phyloP scores from a whole-genome alignment of 2,329 filamentous ascomycete species.

The Penicillium carneum region DNA sequence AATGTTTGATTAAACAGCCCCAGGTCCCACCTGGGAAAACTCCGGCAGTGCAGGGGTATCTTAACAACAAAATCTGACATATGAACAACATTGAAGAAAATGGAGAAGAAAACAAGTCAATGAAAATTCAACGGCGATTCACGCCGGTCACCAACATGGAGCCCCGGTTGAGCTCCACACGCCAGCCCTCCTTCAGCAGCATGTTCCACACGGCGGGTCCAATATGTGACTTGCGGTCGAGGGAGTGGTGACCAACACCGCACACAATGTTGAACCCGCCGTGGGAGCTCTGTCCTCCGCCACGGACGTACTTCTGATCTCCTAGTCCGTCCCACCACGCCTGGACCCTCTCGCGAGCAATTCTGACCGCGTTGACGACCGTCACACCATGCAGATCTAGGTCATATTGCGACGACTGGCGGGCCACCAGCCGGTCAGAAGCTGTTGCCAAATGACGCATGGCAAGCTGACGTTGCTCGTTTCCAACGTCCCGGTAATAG shows the following conservation, averaged over 20 bases:
- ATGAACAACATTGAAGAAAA: background rate
- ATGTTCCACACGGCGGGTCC: constrained; percentile 80
- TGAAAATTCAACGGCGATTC: constrained; percentile 38
- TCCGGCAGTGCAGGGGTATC: constrained; percentile 21
- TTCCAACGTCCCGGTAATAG: constrained; percentile 75
- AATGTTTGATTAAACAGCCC: background rate
- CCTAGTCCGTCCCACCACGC: constrained; percentile 79
- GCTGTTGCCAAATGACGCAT: constrained; percentile 68
- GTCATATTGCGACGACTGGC: constrained; percentile 66
- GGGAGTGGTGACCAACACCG: constrained; percentile 79
- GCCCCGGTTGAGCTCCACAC: constrained; percentile 74
- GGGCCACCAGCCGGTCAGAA: constrained; percentile 73
- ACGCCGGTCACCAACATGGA: constrained; percentile 73
- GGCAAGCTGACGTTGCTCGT: constrained; percentile 67
- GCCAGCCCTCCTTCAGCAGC: constrained; percentile 82
- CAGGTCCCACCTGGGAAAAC: constrained; percentile 9
- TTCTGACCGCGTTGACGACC: constrained; percentile 80
- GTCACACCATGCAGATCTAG: constrained; percentile 85
- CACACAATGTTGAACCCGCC: constrained; percentile 78
- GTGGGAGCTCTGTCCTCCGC: constrained; percentile 55
- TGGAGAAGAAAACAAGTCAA: background rate
- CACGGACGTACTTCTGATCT: constrained; percentile 64
- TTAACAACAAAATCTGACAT: constrained; percentile 9
- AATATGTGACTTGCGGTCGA: constrained; percentile 75
- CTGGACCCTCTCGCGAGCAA: constrained; percentile 71